Evolutionary conservation across 1,284 basidiomycete species (phyloP), one percentile per base, ranked within the genome.

Genomic region (Thelephora terrestris): DNA sequence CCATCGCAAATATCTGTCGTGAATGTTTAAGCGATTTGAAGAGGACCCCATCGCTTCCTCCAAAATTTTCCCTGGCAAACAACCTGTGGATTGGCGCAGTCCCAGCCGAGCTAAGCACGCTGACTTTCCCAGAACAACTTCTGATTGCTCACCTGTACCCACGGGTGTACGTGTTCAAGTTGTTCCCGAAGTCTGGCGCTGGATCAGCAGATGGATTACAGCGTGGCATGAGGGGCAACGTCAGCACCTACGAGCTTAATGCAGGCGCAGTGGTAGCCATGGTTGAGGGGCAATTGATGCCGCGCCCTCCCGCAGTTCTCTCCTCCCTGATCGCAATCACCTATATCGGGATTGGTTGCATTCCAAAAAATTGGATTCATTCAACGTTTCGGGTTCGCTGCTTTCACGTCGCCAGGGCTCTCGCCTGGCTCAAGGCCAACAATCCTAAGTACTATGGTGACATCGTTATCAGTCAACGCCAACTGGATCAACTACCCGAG

Each of bases 361-460:
- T 68, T 3, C 60, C 59, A 4, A 59, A 59, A 35, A 18, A 48
- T 1, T 56, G 54, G 55, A 45, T 71, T 2, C 49, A 47, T 1
- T 6, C n/a, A 2, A 56, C 50, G 1, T 62, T 62, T 43, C 47
- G 55, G 20, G 59, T 64, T 9, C 47, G 58, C 4, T 51, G 60
- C 5, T 21, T 47, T 0, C 27, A 47, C n/a, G 58, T 64, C 2
- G 24, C 7, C 1, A 46, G 48, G 5, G 61, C 61, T 3, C 50
- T 57, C 14, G 32, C 34, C 5, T 69, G 66, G 65, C 42, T 71
- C 37, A 66, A 67, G 43, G 35, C 18, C 2, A 58, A 69, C 50
- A 71, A 71, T 52, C 53, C 56, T 0, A 51, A 61, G 3, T 71
- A 69, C 46, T 57, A 58, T 42, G 49, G 50, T 0, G 57, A 64